Percentiles rank a stretch among this genome's conserved stretches.
phyloP scores from a whole-genome alignment of 306 rosid species.

The Lathyrus aphaca region DNA sequence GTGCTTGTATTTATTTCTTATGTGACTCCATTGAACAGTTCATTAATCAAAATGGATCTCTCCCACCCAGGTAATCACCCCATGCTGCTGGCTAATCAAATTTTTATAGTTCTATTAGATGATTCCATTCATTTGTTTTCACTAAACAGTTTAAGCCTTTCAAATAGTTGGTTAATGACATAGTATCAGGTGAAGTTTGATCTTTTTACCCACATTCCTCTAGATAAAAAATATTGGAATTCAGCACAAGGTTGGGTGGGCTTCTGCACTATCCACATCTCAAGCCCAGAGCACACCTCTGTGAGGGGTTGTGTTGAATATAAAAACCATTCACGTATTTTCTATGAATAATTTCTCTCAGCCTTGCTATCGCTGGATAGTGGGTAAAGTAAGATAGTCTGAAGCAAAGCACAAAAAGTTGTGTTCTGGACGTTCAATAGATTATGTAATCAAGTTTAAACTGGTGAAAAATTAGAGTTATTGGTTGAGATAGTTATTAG shows the following conservation, averaged over 20 bases:
- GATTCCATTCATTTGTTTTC: slow-evolving; percentile 8
- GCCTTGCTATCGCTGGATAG: slow-evolving; percentile 8
- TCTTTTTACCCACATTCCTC: not conserved
- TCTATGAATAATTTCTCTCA: not conserved
- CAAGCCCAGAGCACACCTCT: not conserved
- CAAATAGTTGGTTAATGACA: slow-evolving; percentile 6
- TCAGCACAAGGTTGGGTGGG: not conserved
- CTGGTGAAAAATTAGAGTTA: not conserved
- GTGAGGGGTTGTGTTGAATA: not conserved
- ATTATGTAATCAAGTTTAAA: slow-evolving; percentile 3
- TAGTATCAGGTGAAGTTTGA: slow-evolving; percentile 1
- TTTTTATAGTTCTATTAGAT: slow-evolving; percentile 27
- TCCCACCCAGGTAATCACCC: slow-evolving; percentile 57
- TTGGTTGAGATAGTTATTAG: slow-evolving; percentile 1
- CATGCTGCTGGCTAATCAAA: slow-evolving; percentile 29
- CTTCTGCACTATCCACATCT: not conserved
- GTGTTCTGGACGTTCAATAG: slow-evolving; percentile 9
- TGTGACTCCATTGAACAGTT: slow-evolving; percentile 52
- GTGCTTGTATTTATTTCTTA: slow-evolving; percentile 28
- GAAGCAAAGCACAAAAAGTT: not conserved
- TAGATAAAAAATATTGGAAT: not conserved
- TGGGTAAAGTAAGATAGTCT: slow-evolving; percentile 10
- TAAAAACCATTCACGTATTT: not conserved
- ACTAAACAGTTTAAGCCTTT: not conserved
- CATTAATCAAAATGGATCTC: slow-evolving; percentile 50